Conservation (phyloP, 345 rosid genomes). For the Sisymbrium irio region DNA sequence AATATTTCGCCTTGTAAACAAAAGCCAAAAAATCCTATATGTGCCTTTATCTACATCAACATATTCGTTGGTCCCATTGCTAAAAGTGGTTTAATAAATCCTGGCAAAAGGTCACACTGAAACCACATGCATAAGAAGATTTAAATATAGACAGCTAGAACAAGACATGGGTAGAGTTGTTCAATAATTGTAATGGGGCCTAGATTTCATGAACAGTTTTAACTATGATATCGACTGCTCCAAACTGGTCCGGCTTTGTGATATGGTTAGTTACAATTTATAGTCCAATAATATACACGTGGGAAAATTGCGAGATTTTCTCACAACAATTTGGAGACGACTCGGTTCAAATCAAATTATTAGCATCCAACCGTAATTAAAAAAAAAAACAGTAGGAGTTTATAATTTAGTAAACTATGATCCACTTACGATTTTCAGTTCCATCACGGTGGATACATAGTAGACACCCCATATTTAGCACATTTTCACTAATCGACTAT, state of each 20-base stretch:
- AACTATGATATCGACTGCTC: not conserved
- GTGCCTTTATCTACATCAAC: not conserved
- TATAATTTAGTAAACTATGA: no score
- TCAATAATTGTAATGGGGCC: slow-evolving; percentile 24
- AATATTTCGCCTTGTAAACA: not conserved
- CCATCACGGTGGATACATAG: no score
- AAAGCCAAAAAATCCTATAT: not conserved
- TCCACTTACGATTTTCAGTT: no score
- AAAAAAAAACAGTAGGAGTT: not conserved
- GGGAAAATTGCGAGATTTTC: not conserved
- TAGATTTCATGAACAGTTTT: not conserved
- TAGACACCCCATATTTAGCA: no score
- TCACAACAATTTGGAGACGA: slow-evolving; percentile 5
- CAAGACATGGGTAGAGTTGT: slow-evolving; percentile 3
- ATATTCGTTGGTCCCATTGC: not conserved
- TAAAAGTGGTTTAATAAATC: not conserved
- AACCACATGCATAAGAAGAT: slow-evolving; percentile 10
- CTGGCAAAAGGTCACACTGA: not conserved
- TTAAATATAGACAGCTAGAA: not conserved
- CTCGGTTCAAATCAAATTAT: not conserved
- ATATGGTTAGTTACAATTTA: slow-evolving; percentile 15
- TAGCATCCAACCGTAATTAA: not conserved
- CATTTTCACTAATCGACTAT: no score
- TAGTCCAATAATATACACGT: slow-evolving; percentile 8
- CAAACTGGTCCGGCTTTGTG: not conserved